Conservation (phyloP, 2,329 filamentous ascomycete genomes). For the Trichoderma sp. region DNA sequence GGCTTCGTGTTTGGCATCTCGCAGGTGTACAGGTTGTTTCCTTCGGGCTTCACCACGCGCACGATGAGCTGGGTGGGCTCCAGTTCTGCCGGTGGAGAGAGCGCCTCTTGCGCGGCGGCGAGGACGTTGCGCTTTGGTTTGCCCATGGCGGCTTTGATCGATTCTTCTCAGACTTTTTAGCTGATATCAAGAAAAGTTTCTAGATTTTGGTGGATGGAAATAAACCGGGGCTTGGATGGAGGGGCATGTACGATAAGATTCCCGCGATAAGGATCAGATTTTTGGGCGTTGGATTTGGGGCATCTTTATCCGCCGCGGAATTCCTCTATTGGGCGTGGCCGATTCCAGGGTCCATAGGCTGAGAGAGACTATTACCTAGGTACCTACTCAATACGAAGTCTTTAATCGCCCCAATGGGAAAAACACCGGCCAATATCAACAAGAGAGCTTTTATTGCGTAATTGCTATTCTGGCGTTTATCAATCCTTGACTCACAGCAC, state of each 20-base stretch:
- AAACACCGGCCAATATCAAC: neutral
- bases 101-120: constrained; percentile 73
- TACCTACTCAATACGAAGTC: neutral
- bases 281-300: neutral
- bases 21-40: constrained; percentile 86
- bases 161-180: neutral
- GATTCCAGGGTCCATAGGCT: constrained; percentile 12
- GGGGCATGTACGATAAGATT: constrained; percentile 21
- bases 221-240: constrained; percentile 16
- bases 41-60: constrained; percentile 77
- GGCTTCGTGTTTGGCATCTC: constrained; percentile 66
- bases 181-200: constrained; percentile 3
- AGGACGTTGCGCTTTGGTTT: constrained; percentile 69
- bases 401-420: constrained; percentile 19
- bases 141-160: constrained; percentile 35
- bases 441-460: neutral
- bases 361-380: neutral
- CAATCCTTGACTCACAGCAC: constrained; percentile 3
- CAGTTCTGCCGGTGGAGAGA: constrained; percentile 59
- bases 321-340: constrained; percentile 21
- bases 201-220: constrained; percentile 18
- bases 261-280: neutral
- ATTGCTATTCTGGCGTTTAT: constrained; percentile 2
- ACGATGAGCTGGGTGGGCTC: constrained; percentile 69
- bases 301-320: constrained; percentile 11